Percentiles rank a stretch among this genome's conserved stretches.
Conservation (phyloP, 208 protist genomes). For the Leishmania turanica region DNA sequence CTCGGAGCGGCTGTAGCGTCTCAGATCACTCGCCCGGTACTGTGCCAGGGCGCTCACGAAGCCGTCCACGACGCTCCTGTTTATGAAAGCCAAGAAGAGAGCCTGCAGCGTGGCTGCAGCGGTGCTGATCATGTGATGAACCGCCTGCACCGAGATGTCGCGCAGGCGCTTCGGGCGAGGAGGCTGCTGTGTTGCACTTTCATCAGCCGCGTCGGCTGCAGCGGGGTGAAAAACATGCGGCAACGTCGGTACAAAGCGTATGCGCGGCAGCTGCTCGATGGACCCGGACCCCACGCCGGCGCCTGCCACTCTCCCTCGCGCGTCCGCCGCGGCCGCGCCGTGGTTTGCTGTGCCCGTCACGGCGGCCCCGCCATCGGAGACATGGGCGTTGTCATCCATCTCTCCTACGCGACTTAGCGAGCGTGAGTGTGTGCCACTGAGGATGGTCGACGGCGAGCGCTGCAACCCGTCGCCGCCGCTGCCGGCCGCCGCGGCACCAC, state of each 20-base stretch:
- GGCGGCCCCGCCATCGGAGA: background rate
- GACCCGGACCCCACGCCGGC: background rate
- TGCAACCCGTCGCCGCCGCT: conserved; percentile 12
- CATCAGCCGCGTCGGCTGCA: background rate
- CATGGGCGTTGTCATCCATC: background rate
- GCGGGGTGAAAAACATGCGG: conserved; percentile 18
- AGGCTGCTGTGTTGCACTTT: background rate
- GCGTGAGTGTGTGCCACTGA: conserved; percentile 15
- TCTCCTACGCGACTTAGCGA: conserved; percentile 4
- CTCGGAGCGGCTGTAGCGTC: conserved; percentile 40
- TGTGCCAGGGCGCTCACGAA: conserved; percentile 63
- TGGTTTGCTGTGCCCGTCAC: background rate
- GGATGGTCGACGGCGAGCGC: conserved; percentile 28
- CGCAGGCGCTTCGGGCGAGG: conserved; percentile 39
- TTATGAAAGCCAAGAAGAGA: conserved; percentile 73
- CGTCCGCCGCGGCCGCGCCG: background rate
- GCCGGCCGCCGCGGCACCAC: conserved; percentile 5
- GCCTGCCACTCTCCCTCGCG: background rate
- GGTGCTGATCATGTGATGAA: conserved; percentile 58
- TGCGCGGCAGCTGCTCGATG: conserved; percentile 25
- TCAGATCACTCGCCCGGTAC: conserved; percentile 59
- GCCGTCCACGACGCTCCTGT: conserved; percentile 56
- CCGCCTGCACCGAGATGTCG: conserved; percentile 67
- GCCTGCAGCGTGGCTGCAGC: conserved; percentile 51
- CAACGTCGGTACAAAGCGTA: conserved; percentile 46